A percentile compares a stretch with the other conserved stretches of the same genome.
Evolutionary conservation across 2,329 filamentous ascomycete species (phyloP).

Genomic region (Pseudogymnoascus sp.): DNA sequence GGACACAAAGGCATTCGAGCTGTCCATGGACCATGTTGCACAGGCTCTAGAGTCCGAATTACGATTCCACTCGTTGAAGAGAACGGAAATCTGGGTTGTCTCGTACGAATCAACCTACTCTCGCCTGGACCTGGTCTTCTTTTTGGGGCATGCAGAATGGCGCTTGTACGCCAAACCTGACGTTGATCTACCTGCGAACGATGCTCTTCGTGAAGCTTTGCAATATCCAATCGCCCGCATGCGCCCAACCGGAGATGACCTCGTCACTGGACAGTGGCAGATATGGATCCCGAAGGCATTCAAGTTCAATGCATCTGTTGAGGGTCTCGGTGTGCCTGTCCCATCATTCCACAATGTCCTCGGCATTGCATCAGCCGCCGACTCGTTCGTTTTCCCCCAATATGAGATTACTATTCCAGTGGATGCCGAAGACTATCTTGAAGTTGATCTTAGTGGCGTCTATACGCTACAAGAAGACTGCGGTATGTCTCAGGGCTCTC

Average conservation of each 20-base stretch:
- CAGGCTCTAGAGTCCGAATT: constrained; percentile 29
- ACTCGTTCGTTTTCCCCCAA: constrained; percentile 31
- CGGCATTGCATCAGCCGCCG: constrained; percentile 14
- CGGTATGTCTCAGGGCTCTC: constrained; percentile 45
- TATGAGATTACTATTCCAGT: constrained; percentile 33
- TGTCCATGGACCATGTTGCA: constrained; percentile 28
- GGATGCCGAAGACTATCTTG: constrained; percentile 24
- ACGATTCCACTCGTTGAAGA: constrained; percentile 27
- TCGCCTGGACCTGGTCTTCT: constrained; percentile 33
- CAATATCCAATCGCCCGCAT: constrained; percentile 40
- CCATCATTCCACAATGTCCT: constrained; percentile 16
- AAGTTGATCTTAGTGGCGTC: constrained; percentile 37
- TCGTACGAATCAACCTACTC: constrained; percentile 33
- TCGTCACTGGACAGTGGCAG: constrained; percentile 37
- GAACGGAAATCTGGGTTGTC: constrained; percentile 34
- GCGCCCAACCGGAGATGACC: constrained; percentile 26
- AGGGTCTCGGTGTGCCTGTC: constrained; percentile 26
- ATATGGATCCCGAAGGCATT: constrained; percentile 34
- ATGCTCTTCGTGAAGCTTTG: constrained; percentile 34
- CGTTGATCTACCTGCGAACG: constrained; percentile 30
- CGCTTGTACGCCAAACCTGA: constrained; percentile 39
- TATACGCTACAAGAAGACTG: constrained; percentile 47
- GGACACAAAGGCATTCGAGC: constrained; percentile 25
- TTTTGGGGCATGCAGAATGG: constrained; percentile 34
- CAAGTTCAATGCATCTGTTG: constrained; percentile 29